phyloP scores from a whole-genome alignment of 1,284 basidiomycete species.

The Sanghuangporus sanghuang region DNA sequence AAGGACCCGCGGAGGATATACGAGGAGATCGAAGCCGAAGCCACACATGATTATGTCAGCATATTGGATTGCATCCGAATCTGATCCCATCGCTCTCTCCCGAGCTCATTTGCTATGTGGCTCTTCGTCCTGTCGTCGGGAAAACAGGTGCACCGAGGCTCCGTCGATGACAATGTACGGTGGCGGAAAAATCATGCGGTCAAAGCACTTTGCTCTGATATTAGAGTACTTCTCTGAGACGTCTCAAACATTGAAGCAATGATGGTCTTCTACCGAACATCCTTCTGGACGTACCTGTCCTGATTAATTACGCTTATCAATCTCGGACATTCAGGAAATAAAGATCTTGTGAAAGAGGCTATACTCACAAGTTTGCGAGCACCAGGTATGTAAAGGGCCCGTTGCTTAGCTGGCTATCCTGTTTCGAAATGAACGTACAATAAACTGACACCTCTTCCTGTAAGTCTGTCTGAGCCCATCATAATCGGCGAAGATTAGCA shows the following conservation, averaged over 20 bases:
- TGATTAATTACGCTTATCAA: slow-evolving; percentile 4
- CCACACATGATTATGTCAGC: not conserved
- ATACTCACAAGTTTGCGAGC: too few relatives aligned
- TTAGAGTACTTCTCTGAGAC: not conserved
- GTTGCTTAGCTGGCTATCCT: too few relatives aligned
- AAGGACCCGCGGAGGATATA: not conserved
- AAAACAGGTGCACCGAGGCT: not conserved
- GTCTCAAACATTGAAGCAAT: not conserved
- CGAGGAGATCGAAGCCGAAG: slow-evolving; percentile 2
- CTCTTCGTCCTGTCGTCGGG: not conserved
- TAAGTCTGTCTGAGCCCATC: too few relatives aligned
- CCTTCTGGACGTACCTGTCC: not conserved
- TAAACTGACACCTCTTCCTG: too few relatives aligned
- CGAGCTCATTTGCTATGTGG: not conserved
- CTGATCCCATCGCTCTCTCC: not conserved
- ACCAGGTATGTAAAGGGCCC: too few relatives aligned
- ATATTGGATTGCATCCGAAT: not conserved
- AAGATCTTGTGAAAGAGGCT: too few relatives aligned
- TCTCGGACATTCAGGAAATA: not conserved
- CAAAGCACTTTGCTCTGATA: not conserved
- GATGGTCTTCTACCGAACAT: not conserved
- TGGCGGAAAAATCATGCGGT: too few relatives aligned
- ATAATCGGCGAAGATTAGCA: not conserved
- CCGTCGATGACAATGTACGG: too few relatives aligned
- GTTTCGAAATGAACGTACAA: too few relatives aligned